Conservation (phyloP, 2,329 filamentous ascomycete species). For the Lithohypha guttulata region DNA sequence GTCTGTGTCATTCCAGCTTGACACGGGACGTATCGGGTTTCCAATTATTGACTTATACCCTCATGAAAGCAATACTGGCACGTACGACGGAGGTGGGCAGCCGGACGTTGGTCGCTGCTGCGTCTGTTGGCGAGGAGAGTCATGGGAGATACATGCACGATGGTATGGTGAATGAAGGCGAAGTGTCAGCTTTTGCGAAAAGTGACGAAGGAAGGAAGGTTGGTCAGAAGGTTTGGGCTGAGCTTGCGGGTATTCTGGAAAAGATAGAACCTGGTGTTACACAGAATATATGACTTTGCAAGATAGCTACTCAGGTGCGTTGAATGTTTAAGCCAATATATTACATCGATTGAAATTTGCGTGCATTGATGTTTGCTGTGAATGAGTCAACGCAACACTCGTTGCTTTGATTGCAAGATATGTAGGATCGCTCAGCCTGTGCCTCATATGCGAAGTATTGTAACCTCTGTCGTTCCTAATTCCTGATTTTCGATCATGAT, state of each 20-base stretch:
- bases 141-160: slow-evolving; percentile 8
- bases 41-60: not conserved
- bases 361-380: too few relatives aligned
- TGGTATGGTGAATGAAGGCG: not conserved
- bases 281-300: not conserved
- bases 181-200: slow-evolving; percentile 4
- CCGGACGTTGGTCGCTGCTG: slow-evolving; percentile 5
- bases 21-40: slow-evolving; percentile 1
- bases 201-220: slow-evolving; percentile 4
- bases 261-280: slow-evolving; percentile 9
- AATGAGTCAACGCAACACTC: too few relatives aligned
- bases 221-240: slow-evolving; percentile 5
- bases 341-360: too few relatives aligned
- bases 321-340: too few relatives aligned
- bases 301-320: too few relatives aligned
- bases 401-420: too few relatives aligned
- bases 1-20: slow-evolving; percentile 18
- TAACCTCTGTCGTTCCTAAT: too few relatives aligned
- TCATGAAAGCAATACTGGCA: slow-evolving; percentile 6
- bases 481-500: too few relatives aligned
- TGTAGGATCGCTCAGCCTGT: too few relatives aligned
- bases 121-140: not conserved
- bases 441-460: too few relatives aligned
- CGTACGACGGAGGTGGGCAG: slow-evolving; percentile 7
- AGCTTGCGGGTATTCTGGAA: slow-evolving; percentile 5